Conservation (phyloP, 441 rosid species). For the Populus trichocarpa region DNA sequence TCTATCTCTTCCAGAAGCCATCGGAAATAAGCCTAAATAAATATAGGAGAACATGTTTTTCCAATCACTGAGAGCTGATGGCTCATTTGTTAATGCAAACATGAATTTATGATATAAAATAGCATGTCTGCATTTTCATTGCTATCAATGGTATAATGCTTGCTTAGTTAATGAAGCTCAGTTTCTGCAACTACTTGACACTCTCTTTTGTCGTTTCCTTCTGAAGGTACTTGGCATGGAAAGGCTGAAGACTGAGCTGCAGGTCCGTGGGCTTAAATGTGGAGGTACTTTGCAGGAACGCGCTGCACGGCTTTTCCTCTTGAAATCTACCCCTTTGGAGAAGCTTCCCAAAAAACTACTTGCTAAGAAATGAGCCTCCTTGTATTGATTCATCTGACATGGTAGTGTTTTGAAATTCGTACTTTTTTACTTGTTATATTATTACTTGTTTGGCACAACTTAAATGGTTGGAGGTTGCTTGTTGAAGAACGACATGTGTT, state of each 20-base stretch:
- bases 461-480: too few relatives aligned
- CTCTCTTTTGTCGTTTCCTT: neutral
- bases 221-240: slow-evolving; percentile 79
- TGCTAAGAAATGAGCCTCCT: slow-evolving; percentile 63
- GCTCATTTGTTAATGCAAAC: neutral
- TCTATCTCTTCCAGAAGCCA: neutral
- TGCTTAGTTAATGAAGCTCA: neutral
- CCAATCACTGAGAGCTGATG: neutral
- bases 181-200: neutral
- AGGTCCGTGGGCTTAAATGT: slow-evolving; percentile 67
- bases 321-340: slow-evolving; percentile 63
- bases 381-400: slow-evolving; percentile 3
- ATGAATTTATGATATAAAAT: neutral
- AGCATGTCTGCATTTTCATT: neutral
- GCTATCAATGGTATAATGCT: neutral
- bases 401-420: neutral
- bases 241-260: slow-evolving; percentile 77
- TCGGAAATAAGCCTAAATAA: too few relatives aligned
- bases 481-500: neutral
- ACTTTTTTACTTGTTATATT: neutral
- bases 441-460: neutral
- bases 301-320: slow-evolving; percentile 79
- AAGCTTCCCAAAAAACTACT: slow-evolving; percentile 82
- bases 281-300: slow-evolving; percentile 90
- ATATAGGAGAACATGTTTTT: neutral